phyloP scores from a whole-genome alignment of 768 basidiomycete genomes.

The Leccinum subgranulosum region DNA sequence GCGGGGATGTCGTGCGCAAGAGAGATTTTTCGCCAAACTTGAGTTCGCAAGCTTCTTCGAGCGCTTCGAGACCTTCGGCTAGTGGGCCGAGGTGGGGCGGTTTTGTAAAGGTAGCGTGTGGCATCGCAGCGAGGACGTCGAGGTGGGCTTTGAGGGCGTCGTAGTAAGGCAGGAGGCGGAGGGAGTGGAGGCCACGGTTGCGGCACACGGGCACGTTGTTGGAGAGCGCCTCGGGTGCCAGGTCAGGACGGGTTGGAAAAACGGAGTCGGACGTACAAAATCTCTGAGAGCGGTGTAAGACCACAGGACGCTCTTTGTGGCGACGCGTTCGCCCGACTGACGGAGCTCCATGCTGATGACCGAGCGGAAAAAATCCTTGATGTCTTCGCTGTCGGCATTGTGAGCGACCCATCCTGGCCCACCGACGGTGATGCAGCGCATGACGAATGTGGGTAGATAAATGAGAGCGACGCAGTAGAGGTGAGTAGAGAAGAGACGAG shows the following conservation, averaged over 20 bases:
- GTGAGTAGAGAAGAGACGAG: conserved; percentile 69
- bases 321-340: conserved; percentile 73
- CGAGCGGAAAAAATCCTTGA: conserved; percentile 72
- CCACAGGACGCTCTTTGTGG: conserved; percentile 78
- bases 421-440: conserved; percentile 58
- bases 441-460: conserved; percentile 64
- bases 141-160: conserved; percentile 60
- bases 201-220: conserved; percentile 66
- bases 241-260: neutral
- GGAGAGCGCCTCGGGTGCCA: conserved; percentile 53
- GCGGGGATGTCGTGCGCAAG: conserved; percentile 29
- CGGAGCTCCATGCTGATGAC: conserved; percentile 74
- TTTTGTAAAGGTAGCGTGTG: conserved; percentile 56
- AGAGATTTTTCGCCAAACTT: conserved; percentile 45
- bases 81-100: conserved; percentile 64
- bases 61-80: conserved; percentile 53
- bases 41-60: conserved; percentile 63
- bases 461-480: conserved; percentile 62
- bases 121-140: conserved; percentile 56
- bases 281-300: conserved; percentile 74
- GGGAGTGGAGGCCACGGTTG: conserved; percentile 63
- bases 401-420: conserved; percentile 68
- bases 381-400: conserved; percentile 64
- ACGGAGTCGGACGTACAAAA: conserved; percentile 50
- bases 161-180: conserved; percentile 60